Percentiles rank a stretch among this genome's conserved stretches.
These are phyloP conservation scores for Diplodia corticola DNA, from an alignment of 2,329 filamentous ascomycete genomes.

Conservation along the genomic window DNA sequence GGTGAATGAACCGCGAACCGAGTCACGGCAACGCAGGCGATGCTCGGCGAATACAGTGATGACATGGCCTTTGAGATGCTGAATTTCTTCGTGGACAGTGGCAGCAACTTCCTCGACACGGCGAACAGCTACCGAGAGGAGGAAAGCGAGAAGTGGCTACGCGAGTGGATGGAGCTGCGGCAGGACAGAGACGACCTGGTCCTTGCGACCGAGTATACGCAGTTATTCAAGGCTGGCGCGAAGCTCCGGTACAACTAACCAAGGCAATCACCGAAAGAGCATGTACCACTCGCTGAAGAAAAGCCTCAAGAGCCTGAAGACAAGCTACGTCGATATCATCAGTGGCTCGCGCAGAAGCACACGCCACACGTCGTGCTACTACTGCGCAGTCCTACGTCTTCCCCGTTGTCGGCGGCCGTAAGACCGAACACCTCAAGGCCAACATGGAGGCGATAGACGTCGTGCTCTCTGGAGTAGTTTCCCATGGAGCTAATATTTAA, in stretches of 20 bases:
- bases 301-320: slow-evolving; percentile 45
- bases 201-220: slow-evolving; percentile 57
- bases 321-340: slow-evolving; percentile 42
- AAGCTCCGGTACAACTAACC: slow-evolving; percentile 30
- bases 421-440: slow-evolving; percentile 67
- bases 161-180: slow-evolving; percentile 52
- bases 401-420: slow-evolving; percentile 73
- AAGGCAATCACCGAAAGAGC: slow-evolving; percentile 33
- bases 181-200: slow-evolving; percentile 53
- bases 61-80: slow-evolving; percentile 62
- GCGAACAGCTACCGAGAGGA: slow-evolving; percentile 51
- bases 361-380: background rate
- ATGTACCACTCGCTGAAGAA: slow-evolving; percentile 41
- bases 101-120: slow-evolving; percentile 69
- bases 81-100: slow-evolving; percentile 64
- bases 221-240: slow-evolving; percentile 28
- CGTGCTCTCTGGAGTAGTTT: slow-evolving; percentile 54
- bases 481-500: slow-evolving; percentile 49
- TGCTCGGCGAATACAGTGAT: slow-evolving; percentile 42
- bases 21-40: background rate
- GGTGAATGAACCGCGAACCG: background rate
- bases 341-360: background rate
- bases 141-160: slow-evolving; percentile 51
- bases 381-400: slow-evolving; percentile 61
- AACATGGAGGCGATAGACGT: slow-evolving; percentile 60